These are phyloP conservation scores for Trypanosoma cruzi DNA, from an alignment of 208 protist genomes.

Conservation along the genomic window DNA sequence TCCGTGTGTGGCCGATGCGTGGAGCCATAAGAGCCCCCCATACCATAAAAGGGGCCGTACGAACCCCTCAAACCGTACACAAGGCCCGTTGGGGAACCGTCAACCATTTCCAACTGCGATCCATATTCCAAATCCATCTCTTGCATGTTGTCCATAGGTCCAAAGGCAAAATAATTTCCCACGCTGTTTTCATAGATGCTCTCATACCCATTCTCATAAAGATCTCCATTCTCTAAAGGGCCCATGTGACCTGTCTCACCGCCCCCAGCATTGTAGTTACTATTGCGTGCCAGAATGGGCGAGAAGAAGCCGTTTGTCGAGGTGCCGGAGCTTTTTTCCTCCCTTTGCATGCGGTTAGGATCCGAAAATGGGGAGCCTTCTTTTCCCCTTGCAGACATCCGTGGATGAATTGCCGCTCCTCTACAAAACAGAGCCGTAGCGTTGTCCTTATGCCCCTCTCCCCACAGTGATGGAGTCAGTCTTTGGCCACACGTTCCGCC, in stretches of 20 bases:
- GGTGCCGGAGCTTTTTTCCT: too few relatives aligned
- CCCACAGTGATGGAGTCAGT: too few relatives aligned
- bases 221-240: background rate
- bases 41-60: background rate
- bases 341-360: too few relatives aligned
- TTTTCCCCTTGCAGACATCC: background rate
- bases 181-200: background rate
- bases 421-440: too few relatives aligned
- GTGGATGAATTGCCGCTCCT: background rate
- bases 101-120: too few relatives aligned
- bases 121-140: too few relatives aligned
- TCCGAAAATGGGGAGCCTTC: background rate
- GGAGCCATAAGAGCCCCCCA: background rate
- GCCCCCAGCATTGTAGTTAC: background rate
- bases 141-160: background rate
- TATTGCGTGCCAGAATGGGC: background rate
- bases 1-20: background rate
- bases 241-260: background rate
- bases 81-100: too few relatives aligned
- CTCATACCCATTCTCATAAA: background rate
- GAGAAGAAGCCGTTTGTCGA: background rate
- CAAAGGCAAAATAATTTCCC: background rate
- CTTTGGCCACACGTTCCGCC: too few relatives aligned
- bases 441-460: too few relatives aligned
- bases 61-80: background rate